Evolutionary conservation across 768 basidiomycete genomes (phyloP), one percentile per base, ranked within the genome.

Genomic region (Cystofilobasidium bisporidii): DNA sequence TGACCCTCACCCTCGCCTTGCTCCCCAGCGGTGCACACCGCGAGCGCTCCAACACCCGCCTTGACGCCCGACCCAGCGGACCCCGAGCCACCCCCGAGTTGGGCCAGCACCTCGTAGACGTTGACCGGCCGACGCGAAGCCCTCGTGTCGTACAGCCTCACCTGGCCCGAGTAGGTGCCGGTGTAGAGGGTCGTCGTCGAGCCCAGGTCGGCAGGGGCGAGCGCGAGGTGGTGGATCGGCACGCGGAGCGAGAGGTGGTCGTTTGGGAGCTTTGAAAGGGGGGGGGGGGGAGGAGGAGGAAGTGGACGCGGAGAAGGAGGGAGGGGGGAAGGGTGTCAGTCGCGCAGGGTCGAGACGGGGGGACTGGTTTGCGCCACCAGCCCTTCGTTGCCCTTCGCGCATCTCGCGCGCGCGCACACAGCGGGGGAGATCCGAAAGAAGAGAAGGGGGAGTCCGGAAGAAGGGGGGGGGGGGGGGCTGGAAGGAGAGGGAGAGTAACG

Each of bases 131-230:
- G 80, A 22, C 83, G 82, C 28, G 82, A 84, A 11, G 83, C 80
- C 61, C 88, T 84, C 1, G 84, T 86, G 72, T 92, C 90, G 72
- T 92, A 92, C 48, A 83, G 81, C 55, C 86, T 83, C 8, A 91
- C 78, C 71, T 87, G 82, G 24, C 90, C 90, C 50, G 85, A 77
- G 64, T 83, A 82, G 0, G 87, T 89, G 0, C 90, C 90, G n/a
- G 84, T 81, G 20, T 86, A 75, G 28, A 91, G 75, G 47, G 86
- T 82, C 24, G 71, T 64, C 65, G 75, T 60, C 1, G 60, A 36
- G 70, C 79, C 79, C 5, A 80, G 73, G 9, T 80, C 76, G 3
- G 88, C 74, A 72, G 84, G 88, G 2, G 83, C 77, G 32, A 92
- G 78, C 18, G 85, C 82, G 0, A 86, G 86, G 65, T 88, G 86